Evolutionary conservation across 768 basidiomycete species (phyloP).

Genomic region (Cystoderma amianthinum): DNA sequence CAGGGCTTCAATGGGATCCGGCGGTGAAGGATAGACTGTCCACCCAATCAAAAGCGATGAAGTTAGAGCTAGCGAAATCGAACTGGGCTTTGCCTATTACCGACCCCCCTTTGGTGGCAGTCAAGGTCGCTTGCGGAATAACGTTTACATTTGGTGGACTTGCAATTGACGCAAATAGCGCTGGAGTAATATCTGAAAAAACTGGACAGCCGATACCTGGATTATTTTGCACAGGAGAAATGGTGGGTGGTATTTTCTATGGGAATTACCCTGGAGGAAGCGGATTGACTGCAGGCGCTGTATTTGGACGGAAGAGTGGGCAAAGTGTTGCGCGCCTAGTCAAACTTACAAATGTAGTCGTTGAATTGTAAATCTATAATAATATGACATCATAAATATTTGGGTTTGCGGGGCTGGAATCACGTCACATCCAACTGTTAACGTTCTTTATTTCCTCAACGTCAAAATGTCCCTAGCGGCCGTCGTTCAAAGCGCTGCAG

Average conservation of each 20-base stretch:
- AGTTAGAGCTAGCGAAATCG: constrained; percentile 45
- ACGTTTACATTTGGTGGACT: constrained; percentile 73
- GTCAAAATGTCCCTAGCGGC: too few relatives aligned
- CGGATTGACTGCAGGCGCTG: constrained; percentile 57
- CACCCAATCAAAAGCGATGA: constrained; percentile 31
- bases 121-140: constrained; percentile 63
- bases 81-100: constrained; percentile 63
- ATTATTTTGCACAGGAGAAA: constrained; percentile 62
- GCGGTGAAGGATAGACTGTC: constrained; percentile 56
- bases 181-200: constrained; percentile 38
- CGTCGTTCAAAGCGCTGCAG: too few relatives aligned
- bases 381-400: too few relatives aligned
- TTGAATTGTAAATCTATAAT: too few relatives aligned
- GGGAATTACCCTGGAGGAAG: constrained; percentile 67
- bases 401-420: too few relatives aligned
- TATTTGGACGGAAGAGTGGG: constrained; percentile 58
- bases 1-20: constrained; percentile 45
- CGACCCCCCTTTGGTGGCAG: constrained; percentile 50
- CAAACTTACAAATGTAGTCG: too few relatives aligned
- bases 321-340: constrained; percentile 39
- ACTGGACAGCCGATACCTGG: constrained; percentile 38
- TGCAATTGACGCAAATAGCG: constrained; percentile 47
- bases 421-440: too few relatives aligned
- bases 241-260: constrained; percentile 60
- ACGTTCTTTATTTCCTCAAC: too few relatives aligned